Base-by-base conservation (phyloP, 1,139 yeast genomes). In the Saccharomycopsis phalli region DNA sequence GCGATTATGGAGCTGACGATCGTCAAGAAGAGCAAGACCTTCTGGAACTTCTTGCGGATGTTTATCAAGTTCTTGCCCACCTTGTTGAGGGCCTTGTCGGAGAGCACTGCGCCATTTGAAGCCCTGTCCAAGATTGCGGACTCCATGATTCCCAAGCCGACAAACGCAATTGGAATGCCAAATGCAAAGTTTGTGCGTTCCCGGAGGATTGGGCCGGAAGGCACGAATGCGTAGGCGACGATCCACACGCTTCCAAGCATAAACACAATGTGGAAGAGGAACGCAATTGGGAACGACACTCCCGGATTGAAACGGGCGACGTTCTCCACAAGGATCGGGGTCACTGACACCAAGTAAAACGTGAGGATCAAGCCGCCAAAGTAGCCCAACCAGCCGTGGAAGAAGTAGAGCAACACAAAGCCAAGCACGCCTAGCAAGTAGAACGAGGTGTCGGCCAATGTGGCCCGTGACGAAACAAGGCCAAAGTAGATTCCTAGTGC, bases 171-270 rank as follows among this genome's bases (percentile, higher is more conserved):
- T 45, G 81, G 71, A 3, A 65, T 50, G 4, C 69, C 68, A 37
- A 86, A 59, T 2, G 91, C 74, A 33, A 82, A 59, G 58, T 87
- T 94, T 4, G 91, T 78, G 56, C 95, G 74, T 61, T 91, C 98
- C 55, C 98, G 74, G 44, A 91, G 66, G 21, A 82, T 50, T 55
- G 80, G 80, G 4, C 98, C 98, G 48, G 84, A 91, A 13, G 98
- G 98, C 38, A 91, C 98, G 62, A 91, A 91, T 0, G 98, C 98
- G 59, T 91, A 91, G 0, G 98, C 98, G 31, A 91, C 98, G 40
- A 82, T 77, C 97, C 97, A 91, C 38, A 91, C 94, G 59, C 88
- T 91, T 11, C 83, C 91, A 48, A 91, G 68, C 13, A 76, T 64
- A 32, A 82, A 59, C 4, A 82, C 47, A 35, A 81, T 63, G 47